A percentile compares a stretch with the other conserved stretches of the same genome.
These are phyloP conservation scores for Paraglomus occultum DNA, from an alignment of 192 early-diverging fungal species.

Conservation along the genomic window DNA sequence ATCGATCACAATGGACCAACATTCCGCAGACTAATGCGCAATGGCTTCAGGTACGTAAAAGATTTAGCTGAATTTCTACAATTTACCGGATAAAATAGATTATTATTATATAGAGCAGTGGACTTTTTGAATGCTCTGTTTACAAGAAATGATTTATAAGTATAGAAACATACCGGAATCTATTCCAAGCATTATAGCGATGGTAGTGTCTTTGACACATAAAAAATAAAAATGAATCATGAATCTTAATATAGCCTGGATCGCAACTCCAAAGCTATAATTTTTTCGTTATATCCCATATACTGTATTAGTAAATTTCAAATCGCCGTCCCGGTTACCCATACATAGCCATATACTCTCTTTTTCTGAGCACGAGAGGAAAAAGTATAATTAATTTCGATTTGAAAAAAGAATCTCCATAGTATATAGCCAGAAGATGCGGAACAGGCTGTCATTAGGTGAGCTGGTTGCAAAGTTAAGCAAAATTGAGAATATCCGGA, in stretches of 20 bases:
- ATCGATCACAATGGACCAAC: slow-evolving; percentile 6
- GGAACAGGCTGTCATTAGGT: slow-evolving; percentile 15
- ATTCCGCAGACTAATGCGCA: slow-evolving; percentile 18
- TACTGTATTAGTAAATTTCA: slow-evolving; percentile 18
- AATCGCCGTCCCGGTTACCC: too few species aligned
- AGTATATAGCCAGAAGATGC: too few species aligned
- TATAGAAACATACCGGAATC: slow-evolving; percentile 21
- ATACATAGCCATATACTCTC: too few species aligned
- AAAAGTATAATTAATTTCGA: too few species aligned
- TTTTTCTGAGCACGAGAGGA: too few species aligned
- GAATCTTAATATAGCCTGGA: not conserved
- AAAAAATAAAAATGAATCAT: not conserved
- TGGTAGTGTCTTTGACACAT: too few species aligned
- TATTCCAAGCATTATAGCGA: slow-evolving; percentile 5
- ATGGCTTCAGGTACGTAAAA: slow-evolving; percentile 15
- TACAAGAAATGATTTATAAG: slow-evolving; percentile 16
- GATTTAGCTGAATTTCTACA: slow-evolving; percentile 10
- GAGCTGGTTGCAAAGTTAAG: slow-evolving; percentile 14
- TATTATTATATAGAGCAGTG: too few species aligned
- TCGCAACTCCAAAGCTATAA: slow-evolving; percentile 9
- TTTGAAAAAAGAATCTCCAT: too few species aligned
- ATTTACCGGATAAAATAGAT: not conserved
- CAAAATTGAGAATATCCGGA: slow-evolving; percentile 7
- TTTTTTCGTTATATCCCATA: slow-evolving; percentile 1
- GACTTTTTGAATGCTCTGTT: too few species aligned